Percentiles rank a stretch among this genome's conserved stretches.
phyloP scores from a whole-genome alignment of 306 rosid genomes.

The Cucumis hystrix region DNA sequence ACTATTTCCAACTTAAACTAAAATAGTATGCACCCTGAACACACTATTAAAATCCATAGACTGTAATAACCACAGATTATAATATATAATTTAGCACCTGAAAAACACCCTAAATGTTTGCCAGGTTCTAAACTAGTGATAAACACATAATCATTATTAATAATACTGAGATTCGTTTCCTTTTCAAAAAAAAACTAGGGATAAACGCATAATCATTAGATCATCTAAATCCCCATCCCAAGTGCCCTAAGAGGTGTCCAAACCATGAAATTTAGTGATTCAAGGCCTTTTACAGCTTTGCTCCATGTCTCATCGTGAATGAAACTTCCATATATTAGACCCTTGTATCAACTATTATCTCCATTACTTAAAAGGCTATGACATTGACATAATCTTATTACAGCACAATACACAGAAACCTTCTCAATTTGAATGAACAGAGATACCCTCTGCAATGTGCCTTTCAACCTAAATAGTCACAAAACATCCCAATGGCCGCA shows the following conservation, averaged over 20 bases:
- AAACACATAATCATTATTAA: background rate
- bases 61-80: too few species aligned
- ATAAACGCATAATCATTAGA: background rate
- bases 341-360: conserved; percentile 1
- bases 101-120: background rate
- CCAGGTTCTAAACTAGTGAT: background rate
- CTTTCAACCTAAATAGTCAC: background rate
- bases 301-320: background rate
- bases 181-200: too few species aligned
- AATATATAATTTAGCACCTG: too few species aligned
- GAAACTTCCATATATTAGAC: background rate
- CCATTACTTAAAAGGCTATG: background rate
- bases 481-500: background rate
- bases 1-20: too few species aligned
- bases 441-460: background rate
- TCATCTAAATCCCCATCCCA: background rate
- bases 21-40: too few species aligned
- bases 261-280: background rate
- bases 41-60: too few species aligned
- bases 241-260: background rate
- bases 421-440: background rate
- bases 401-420: background rate
- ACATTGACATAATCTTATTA: background rate
- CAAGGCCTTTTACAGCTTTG: background rate
- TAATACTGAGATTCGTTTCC: too few species aligned